Percentiles rank a stretch among this genome's conserved stretches.
Evolutionary conservation across 495 filamentous ascomycete genomes (phyloP).

Genomic region (Zalerion maritima): DNA sequence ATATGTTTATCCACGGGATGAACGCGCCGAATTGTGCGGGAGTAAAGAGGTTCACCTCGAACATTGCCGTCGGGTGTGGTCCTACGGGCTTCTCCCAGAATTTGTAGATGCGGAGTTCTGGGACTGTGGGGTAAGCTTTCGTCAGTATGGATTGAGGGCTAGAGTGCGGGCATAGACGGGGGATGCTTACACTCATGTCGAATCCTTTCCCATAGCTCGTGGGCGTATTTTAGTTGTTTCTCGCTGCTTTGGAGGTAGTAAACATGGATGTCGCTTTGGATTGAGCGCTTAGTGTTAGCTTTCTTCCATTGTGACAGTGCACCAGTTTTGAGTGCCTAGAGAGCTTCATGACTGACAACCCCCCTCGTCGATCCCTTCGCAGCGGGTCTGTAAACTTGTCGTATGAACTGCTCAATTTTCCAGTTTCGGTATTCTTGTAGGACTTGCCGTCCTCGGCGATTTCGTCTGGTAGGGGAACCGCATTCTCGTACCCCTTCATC

Average conservation of each 20-base stretch:
- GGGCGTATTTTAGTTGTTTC: constrained; percentile 48
- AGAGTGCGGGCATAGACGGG: background rate
- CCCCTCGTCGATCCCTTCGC: constrained; percentile 42
- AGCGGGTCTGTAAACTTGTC: constrained; percentile 49
- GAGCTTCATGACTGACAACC: constrained; percentile 42
- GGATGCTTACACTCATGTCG: constrained; percentile 55
- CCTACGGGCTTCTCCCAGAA: constrained; percentile 67
- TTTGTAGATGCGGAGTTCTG: constrained; percentile 69
- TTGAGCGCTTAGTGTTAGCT: background rate
- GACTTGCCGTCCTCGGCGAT: constrained; percentile 53
- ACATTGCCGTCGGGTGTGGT: constrained; percentile 76
- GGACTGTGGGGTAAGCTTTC: constrained; percentile 35
- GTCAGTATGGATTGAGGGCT: background rate
- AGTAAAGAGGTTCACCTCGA: constrained; percentile 79
- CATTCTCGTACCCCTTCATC: constrained; percentile 48
- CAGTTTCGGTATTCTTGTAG: constrained; percentile 42
- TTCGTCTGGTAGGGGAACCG: constrained; percentile 47
- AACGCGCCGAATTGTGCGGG: constrained; percentile 83
- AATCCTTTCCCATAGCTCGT: constrained; percentile 62
- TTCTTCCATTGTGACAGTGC: constrained; percentile 2
- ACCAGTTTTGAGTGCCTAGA: background rate
- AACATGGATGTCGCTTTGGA: constrained; percentile 56
- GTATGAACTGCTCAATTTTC: constrained; percentile 46
- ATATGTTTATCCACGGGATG: constrained; percentile 68
- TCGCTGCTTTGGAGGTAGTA: constrained; percentile 58